Evolutionary conservation across 1,284 basidiomycete genomes (phyloP).

Genomic region (Melampsora larici-populina): DNA sequence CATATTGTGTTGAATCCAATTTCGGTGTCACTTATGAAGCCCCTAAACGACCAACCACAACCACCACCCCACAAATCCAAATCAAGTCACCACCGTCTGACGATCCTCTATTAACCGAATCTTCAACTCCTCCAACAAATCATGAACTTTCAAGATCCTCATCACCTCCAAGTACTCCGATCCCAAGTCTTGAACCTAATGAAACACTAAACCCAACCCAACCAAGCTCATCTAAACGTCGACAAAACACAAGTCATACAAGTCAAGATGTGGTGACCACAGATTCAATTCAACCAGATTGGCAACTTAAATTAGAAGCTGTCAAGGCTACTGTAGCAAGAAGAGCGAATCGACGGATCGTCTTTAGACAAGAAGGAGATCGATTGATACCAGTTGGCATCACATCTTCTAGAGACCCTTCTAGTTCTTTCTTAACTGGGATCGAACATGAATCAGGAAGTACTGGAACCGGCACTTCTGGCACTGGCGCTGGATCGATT

Average conservation of each 20-base stretch:
- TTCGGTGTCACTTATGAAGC: conserved; percentile 89
- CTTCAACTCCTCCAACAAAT: background rate
- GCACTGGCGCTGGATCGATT: background rate
- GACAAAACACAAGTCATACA: conserved; percentile 60
- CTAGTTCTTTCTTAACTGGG: conserved; percentile 54
- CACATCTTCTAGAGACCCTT: conserved; percentile 62
- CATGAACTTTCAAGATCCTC: background rate
- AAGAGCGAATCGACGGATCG: conserved; percentile 87
- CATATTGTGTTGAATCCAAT: conserved; percentile 93
- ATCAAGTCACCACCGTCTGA: background rate
- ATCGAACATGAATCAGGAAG: conserved; percentile 62
- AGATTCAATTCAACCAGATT: conserved; percentile 75
- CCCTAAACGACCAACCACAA: conserved; percentile 71
- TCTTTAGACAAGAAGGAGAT: conserved; percentile 98
- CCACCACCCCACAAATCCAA: conserved; percentile 56
- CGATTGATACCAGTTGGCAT: conserved; percentile 93
- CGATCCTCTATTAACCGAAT: background rate
- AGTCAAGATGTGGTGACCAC: conserved; percentile 51
- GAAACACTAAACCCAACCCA: conserved; percentile 35
- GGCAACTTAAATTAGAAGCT: conserved; percentile 85
- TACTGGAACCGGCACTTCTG: conserved; percentile 47
- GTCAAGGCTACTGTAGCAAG: conserved; percentile 81
- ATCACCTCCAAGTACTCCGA: conserved; percentile 9
- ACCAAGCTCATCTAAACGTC: conserved; percentile 26
- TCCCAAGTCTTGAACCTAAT: conserved; percentile 39